A percentile compares a stretch with the other conserved stretches of the same genome.
Conservation (phyloP, 768 basidiomycete genomes). For the Lactifluus rugatus region DNA sequence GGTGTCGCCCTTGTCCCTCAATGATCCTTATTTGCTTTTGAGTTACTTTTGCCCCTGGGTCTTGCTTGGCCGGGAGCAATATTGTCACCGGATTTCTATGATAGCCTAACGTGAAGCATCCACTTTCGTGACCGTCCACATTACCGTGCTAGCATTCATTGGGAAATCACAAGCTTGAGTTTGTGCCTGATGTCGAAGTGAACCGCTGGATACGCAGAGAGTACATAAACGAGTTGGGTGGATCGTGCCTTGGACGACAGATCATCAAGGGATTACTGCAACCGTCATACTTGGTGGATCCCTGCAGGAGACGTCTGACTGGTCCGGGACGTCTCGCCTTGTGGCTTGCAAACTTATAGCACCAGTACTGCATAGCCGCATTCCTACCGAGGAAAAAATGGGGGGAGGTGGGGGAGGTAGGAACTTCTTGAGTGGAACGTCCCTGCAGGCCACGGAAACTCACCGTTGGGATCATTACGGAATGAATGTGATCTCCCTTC, state of each 20-base stretch:
- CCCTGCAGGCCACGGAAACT: background rate
- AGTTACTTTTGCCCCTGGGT: background rate
- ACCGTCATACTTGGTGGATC: conserved; percentile 1
- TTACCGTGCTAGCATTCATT: background rate
- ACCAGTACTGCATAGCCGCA: background rate
- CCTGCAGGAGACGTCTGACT: background rate
- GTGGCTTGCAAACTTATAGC: background rate
- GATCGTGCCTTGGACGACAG: background rate
- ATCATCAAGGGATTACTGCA: background rate
- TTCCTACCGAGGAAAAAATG: background rate
- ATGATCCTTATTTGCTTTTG: background rate
- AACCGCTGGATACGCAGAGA: background rate
- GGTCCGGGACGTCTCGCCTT: background rate
- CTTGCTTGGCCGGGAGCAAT: background rate
- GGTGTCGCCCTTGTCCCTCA: background rate
- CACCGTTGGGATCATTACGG: background rate
- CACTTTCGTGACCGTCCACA: background rate
- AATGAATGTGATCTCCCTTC: background rate
- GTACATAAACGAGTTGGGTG: background rate
- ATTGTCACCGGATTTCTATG: background rate
- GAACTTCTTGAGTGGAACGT: background rate
- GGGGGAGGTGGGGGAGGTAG: background rate
- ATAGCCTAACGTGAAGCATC: background rate
- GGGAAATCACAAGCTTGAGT: background rate
- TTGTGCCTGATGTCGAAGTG: background rate